phyloP scores from a whole-genome alignment of 106 monocot species.

The Posidonia australis region DNA sequence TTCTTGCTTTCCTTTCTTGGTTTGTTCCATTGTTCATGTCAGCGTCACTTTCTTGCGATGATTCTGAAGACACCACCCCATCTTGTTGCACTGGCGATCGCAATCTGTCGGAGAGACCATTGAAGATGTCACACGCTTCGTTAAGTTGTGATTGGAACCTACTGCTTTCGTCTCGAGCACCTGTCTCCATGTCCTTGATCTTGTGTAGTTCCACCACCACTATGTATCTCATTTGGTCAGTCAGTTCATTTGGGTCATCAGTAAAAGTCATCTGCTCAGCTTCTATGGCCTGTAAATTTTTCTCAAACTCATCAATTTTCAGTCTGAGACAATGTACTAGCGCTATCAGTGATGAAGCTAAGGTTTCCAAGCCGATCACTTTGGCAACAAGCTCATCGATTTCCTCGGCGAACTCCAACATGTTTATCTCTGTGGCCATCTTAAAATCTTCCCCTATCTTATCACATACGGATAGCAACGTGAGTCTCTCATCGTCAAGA shows the following conservation, averaged over 20 bases:
- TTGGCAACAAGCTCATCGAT: slow-evolving; percentile 54
- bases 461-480: slow-evolving; percentile 22
- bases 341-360: slow-evolving; percentile 41
- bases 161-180: slow-evolving; percentile 12
- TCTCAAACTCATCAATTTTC: slow-evolving; percentile 12
- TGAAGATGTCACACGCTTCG: slow-evolving; percentile 14
- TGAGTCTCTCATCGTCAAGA: slow-evolving; percentile 18
- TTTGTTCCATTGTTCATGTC: neutral
- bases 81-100: slow-evolving; percentile 3
- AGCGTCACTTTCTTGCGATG: neutral
- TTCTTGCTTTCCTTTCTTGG: slow-evolving; percentile 1
- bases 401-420: slow-evolving; percentile 47
- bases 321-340: slow-evolving; percentile 34
- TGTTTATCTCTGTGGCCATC: slow-evolving; percentile 25
- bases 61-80: neutral
- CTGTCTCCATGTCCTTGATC: slow-evolving; percentile 28
- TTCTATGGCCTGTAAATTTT: slow-evolving; percentile 22
- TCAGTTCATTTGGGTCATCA: slow-evolving; percentile 2
- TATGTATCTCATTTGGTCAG: slow-evolving; percentile 22
- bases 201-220: slow-evolving; percentile 28
- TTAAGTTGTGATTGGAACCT: slow-evolving; percentile 13
- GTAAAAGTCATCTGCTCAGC: slow-evolving; percentile 21
- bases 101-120: slow-evolving; percentile 5
- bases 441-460: slow-evolving; percentile 35
- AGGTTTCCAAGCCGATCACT: slow-evolving; percentile 38